Conservation (phyloP, 345 rosid genomes). For the Sonneratia alba region DNA sequence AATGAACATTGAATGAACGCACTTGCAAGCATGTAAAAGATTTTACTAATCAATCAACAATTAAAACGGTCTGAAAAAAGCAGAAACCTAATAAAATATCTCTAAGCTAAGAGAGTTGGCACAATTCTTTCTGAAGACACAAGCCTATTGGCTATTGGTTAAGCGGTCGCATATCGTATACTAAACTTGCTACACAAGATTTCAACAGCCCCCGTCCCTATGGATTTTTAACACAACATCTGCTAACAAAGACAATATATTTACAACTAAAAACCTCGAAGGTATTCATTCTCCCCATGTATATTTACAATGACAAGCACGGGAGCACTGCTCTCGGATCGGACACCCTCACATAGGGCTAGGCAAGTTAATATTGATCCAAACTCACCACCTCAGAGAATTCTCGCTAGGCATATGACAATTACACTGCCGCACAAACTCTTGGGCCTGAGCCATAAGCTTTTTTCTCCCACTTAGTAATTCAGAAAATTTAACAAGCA, state of each 20-base stretch:
- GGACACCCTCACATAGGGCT: background rate
- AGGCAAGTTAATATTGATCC: background rate
- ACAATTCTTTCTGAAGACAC: background rate
- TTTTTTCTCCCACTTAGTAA: background rate
- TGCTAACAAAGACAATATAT: no score
- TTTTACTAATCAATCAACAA: background rate
- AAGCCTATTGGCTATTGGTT: background rate
- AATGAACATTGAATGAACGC: background rate
- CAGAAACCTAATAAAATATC: background rate
- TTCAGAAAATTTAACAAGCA: background rate
- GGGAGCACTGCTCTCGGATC: background rate
- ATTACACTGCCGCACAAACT: background rate
- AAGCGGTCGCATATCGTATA: background rate
- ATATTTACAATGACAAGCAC: background rate
- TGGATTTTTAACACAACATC: no score
- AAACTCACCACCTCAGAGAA: background rate
- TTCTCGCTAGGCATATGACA: background rate
- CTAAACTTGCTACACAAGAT: no score
- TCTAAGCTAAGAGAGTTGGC: background rate
- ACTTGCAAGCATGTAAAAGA: background rate
- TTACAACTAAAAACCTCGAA: background rate
- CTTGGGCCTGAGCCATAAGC: background rate
- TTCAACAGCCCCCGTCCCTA: no score
- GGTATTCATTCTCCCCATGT: background rate
- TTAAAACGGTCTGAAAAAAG: background rate